A percentile compares a stretch with the other conserved stretches of the same genome.
Conservation (phyloP, 2,329 filamentous ascomycete genomes). For the Orbilia blumenaviensis region DNA sequence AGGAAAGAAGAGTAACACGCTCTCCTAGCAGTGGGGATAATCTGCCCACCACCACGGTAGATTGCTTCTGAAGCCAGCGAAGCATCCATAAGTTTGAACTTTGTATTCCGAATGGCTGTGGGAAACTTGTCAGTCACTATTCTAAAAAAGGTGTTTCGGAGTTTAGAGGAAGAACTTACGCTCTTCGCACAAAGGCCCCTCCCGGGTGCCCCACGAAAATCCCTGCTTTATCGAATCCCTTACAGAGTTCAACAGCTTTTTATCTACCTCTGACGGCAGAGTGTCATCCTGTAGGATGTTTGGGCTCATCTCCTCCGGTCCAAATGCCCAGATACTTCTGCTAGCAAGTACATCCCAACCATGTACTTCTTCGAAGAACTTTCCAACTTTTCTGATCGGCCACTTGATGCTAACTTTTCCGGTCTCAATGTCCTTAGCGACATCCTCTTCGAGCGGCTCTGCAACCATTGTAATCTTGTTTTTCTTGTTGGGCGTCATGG, state of each 20-base stretch:
- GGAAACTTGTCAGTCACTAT: conserved; percentile 49
- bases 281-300: conserved; percentile 98
- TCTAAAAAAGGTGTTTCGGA: conserved; percentile 36
- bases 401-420: conserved; percentile 91
- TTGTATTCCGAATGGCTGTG: conserved; percentile 91
- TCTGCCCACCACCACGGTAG: conserved; percentile 92
- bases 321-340: conserved; percentile 97
- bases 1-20: conserved; percentile 96
- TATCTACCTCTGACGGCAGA: conserved; percentile 90
- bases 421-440: conserved; percentile 91
- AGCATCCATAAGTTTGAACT: conserved; percentile 95
- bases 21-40: conserved; percentile 91
- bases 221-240: conserved; percentile 94
- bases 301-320: conserved; percentile 90
- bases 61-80: conserved; percentile 88
- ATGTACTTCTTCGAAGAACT: conserved; percentile 96
- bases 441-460: conserved; percentile 92
- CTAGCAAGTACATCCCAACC: conserved; percentile 95
- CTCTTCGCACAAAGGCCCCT: conserved; percentile 97
- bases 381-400: conserved; percentile 89
- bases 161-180: conserved; percentile 70
- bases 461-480: conserved; percentile 99
- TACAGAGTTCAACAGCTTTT: conserved; percentile 84
- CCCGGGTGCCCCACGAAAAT: conserved; percentile 93
- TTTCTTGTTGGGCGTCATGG: conserved; percentile 97